Base-by-base conservation (phyloP, 1,284 basidiomycete genomes). In the Rhodotorula sp. region DNA sequence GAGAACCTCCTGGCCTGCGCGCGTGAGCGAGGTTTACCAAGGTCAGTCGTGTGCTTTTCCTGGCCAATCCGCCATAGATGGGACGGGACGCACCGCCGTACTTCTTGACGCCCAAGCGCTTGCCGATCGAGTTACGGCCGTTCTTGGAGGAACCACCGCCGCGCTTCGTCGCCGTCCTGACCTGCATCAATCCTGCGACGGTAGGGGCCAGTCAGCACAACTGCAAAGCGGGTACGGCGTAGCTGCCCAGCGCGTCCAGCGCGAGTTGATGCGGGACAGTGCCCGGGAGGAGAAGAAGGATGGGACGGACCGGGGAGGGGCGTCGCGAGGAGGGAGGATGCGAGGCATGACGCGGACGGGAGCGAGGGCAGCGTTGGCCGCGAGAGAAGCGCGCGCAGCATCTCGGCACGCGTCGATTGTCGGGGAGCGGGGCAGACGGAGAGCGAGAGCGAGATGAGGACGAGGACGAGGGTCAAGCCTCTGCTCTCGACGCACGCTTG, bases 71-170 rank as follows among this genome's bases (percentile, higher is more conserved):
- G 22, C 8, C 5, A 37, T 4, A 27, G 32, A 39, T 5, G 61
- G 29, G 41, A n/a, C 34, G 0, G 10, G 37, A 81, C 86, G 71
- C 77, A 91, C 94, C 92, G 76, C 92, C 93, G 82, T 92, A 97
- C 83, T 92, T 93, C 85, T 97, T 97, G 56, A 97, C 85, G 78
- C 94, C 95, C 59, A 97, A 83, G 51, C 94, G 88, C 83, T 92
- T 90, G 77, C 94, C 94, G 46, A 92, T 89, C 5, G 92, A 94
- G 72, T 91, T 91, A 75, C 94, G 89, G 77, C 94, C 90, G 81
- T 97, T 97, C 81, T 90, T 88, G 9, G 94, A 90, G 37, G 90
- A 91, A 65, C 94, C 94, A 80, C 94, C 94, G 66, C 93, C 94
- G 65, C 92, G 89, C 83, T 97, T 97, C 66, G 95, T 97, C 57